These are phyloP conservation scores for Pseudopediastrum boryanum DNA, from an alignment of 139 green algal species.

Conservation along the genomic window DNA sequence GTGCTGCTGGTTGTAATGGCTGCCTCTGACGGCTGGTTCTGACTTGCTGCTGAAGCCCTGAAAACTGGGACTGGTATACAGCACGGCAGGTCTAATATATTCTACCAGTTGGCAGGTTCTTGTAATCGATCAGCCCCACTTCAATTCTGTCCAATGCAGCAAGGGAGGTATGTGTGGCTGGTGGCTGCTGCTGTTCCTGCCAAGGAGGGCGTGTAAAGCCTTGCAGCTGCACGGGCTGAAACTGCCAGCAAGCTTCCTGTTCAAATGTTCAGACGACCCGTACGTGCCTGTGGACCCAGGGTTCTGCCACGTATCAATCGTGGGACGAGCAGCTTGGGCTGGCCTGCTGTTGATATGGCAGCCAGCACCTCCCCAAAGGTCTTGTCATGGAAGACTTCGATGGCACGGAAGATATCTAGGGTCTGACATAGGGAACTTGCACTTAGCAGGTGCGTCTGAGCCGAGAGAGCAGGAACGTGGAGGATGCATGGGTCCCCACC, in stretches of 20 bases:
- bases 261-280: not conserved
- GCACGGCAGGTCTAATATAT: not conserved
- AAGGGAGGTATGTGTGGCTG: not conserved
- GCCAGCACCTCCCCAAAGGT: slow-evolving; percentile 3
- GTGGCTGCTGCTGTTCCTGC: not conserved
- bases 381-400: slow-evolving; percentile 8
- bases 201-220: not conserved
- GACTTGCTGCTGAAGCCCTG: no score
- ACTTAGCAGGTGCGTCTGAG: not conserved
- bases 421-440: not conserved
- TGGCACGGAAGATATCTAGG: slow-evolving; percentile 14
- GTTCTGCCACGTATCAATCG: not conserved
- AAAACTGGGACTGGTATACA: not conserved
- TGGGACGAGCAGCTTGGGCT: slow-evolving; percentile 12
- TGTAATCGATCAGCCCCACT: not conserved
- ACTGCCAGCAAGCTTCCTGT: not conserved
- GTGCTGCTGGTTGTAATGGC: no score
- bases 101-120: not conserved
- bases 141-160: not conserved
- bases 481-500: slow-evolving; percentile 9
- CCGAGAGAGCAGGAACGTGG: not conserved
- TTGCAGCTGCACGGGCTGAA: not conserved
- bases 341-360: not conserved
- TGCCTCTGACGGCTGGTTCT: no score
- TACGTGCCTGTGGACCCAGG: slow-evolving; percentile 2